These are phyloP conservation scores for Rhodocollybia butyracea DNA, from an alignment of 768 basidiomycete genomes.

Conservation along the genomic window DNA sequence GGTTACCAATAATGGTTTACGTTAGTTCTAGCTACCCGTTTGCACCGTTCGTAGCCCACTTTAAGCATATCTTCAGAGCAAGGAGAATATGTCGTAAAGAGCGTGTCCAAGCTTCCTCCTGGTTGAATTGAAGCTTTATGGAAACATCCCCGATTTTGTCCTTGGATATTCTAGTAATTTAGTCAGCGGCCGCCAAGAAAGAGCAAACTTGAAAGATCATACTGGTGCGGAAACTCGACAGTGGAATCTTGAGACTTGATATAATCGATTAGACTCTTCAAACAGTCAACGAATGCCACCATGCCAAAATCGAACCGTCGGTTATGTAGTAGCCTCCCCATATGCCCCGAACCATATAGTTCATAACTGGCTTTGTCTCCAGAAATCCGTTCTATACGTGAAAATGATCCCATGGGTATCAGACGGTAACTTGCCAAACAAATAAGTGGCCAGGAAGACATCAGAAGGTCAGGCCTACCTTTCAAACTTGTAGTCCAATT, in stretches of 20 bases:
- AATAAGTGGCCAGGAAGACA: conserved; percentile 6
- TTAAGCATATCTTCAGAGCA: conserved; percentile 83
- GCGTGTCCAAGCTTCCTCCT: conserved; percentile 95
- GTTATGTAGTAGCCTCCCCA: conserved; percentile 89
- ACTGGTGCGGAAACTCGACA: conserved; percentile 88
- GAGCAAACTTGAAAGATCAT: conserved; percentile 23
- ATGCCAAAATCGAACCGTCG: conserved; percentile 94
- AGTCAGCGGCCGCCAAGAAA: conserved; percentile 6
- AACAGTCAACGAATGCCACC: conserved; percentile 93
- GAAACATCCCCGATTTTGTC: conserved; percentile 96
- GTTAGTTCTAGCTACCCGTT: conserved; percentile 44
- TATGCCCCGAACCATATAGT: conserved; percentile 89
- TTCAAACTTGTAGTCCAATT: conserved; percentile 86
- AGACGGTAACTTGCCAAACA: conserved; percentile 72
- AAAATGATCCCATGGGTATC: conserved; percentile 93
- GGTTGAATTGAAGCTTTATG: conserved; percentile 90
- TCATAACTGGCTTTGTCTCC: conserved; percentile 88
- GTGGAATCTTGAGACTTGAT: conserved; percentile 69
- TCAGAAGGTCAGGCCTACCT: conserved; percentile 42
- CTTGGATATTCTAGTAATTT: conserved; percentile 65
- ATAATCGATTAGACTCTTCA: conserved; percentile 88
- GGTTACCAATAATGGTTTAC: neutral
- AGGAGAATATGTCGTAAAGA: conserved; percentile 88
- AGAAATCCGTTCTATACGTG: conserved; percentile 78
- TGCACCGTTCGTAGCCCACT: conserved; percentile 79